Evolutionary conservation across 345 rosid species (phyloP).

Genomic region (Eucalyptus erythrocorys): DNA sequence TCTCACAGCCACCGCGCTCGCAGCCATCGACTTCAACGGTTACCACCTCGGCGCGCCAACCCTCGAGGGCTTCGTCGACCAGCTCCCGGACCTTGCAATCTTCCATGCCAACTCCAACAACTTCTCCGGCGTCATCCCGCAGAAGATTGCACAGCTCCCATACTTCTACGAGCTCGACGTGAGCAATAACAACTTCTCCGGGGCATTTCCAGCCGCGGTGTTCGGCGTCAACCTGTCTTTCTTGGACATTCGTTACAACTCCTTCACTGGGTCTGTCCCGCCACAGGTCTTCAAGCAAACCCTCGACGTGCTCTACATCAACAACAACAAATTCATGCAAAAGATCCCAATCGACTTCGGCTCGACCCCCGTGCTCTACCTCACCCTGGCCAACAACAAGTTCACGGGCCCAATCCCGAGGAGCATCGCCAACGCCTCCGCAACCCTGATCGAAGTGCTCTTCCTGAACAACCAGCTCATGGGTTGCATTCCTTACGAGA

Average conservation of each 20-base stretch:
- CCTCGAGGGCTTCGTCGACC: slow-evolving; percentile 9
- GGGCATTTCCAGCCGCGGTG: slow-evolving; percentile 16
- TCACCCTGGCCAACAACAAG: slow-evolving; percentile 31
- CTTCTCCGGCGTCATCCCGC: slow-evolving; percentile 4
- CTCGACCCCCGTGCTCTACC: slow-evolving; percentile 9
- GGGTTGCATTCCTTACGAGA: slow-evolving; percentile 31
- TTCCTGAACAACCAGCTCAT: slow-evolving; percentile 14
- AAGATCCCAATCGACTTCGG: slow-evolving; percentile 18
- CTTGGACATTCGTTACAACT: slow-evolving; percentile 31
- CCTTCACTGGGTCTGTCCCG: slow-evolving; percentile 25
- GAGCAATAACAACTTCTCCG: slow-evolving; percentile 63
- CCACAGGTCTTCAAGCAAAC: slow-evolving; percentile 10
- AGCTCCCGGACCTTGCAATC: slow-evolving; percentile 24
- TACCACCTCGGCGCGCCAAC: neutral
- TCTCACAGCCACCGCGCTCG: slow-evolving; percentile 1
- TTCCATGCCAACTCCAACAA: slow-evolving; percentile 44
- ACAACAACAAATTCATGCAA: slow-evolving; percentile 26
- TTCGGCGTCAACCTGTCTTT: slow-evolving; percentile 3
- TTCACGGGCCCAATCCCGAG: slow-evolving; percentile 26
- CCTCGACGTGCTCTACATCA: slow-evolving; percentile 22
- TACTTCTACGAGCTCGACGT: slow-evolving; percentile 28
- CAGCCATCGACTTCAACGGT: slow-evolving; percentile 33
- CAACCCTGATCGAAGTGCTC: slow-evolving; percentile 17
- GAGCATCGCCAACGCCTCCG: slow-evolving; percentile 8
- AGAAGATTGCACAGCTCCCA: neutral